phyloP scores from a whole-genome alignment of 2,329 filamentous ascomycete species.

The Aspergillus sp. region DNA sequence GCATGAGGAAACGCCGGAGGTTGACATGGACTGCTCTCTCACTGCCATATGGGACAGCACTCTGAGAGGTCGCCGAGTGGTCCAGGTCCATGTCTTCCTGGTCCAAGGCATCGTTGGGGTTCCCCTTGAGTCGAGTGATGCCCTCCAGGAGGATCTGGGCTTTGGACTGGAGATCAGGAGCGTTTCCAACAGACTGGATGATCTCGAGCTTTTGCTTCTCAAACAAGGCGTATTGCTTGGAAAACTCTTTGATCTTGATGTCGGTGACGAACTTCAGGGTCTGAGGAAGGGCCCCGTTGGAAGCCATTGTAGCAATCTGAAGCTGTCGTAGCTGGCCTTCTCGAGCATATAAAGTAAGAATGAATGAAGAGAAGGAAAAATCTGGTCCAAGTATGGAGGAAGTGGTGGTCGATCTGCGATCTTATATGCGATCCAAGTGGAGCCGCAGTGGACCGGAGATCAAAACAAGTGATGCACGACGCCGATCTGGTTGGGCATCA shows the following conservation, averaged over 20 bases:
- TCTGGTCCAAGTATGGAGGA: neutral
- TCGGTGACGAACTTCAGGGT: conserved; percentile 56
- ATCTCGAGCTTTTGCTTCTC: conserved; percentile 47
- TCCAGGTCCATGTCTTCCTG: conserved; percentile 31
- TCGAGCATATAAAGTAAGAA: neutral
- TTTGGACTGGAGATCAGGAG: conserved; percentile 29
- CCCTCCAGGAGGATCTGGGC: conserved; percentile 38
- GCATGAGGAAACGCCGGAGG: conserved; percentile 53
- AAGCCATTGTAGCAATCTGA: conserved; percentile 24
- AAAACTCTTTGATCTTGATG: conserved; percentile 58
- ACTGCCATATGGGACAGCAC: conserved; percentile 16
- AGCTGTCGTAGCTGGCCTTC: neutral
- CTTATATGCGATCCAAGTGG: conserved; percentile 4
- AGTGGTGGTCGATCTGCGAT: neutral
- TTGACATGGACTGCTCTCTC: conserved; percentile 38
- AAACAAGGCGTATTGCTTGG: conserved; percentile 52
- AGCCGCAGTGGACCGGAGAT: conserved; percentile 1
- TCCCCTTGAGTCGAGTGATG: conserved; percentile 36
- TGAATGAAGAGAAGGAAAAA: neutral
- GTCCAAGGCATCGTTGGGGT: conserved; percentile 35
- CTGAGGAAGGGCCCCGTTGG: conserved; percentile 45
- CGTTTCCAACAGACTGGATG: conserved; percentile 30
- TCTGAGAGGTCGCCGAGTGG: neutral
- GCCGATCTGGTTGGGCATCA: neutral
- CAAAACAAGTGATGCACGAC: conserved; percentile 9